Percentiles rank a stretch among this genome's conserved stretches.
Evolutionary conservation across 2,329 filamentous ascomycete species (phyloP).

Genomic region (Apiospora sp.): DNA sequence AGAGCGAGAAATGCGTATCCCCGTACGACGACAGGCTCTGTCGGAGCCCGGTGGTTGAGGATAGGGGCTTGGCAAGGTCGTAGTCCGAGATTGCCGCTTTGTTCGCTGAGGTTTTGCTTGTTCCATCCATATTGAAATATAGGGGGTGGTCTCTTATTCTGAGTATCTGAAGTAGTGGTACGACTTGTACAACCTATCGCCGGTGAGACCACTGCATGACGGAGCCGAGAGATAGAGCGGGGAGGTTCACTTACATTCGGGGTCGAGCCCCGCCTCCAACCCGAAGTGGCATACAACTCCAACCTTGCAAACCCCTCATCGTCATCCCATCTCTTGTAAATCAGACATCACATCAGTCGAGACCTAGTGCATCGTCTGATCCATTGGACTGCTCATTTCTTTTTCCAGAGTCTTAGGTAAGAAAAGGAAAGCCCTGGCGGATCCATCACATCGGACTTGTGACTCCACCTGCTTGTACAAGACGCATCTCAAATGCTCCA

Average conservation of each 20-base stretch:
- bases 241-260: conserved; percentile 6
- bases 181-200: neutral
- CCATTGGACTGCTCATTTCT: neutral
- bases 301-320: neutral
- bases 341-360: neutral
- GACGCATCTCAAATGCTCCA: neutral
- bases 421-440: no score
- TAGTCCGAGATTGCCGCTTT: conserved; percentile 58
- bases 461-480: neutral
- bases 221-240: conserved; percentile 7
- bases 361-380: neutral
- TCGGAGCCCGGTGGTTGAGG: conserved; percentile 60
- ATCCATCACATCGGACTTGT: no score
- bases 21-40: conserved; percentile 74
- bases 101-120: neutral
- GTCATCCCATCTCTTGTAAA: neutral
- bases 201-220: neutral
- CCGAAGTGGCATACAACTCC: neutral
- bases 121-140: neutral
- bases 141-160: neutral
- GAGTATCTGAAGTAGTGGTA: no score
- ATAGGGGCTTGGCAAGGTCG: conserved; percentile 62
- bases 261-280: neutral
- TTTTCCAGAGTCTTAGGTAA: neutral
- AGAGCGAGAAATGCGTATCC: conserved; percentile 77